phyloP scores from a whole-genome alignment of 1,284 basidiomycete species.

The Cystobasidiaceae sp. region DNA sequence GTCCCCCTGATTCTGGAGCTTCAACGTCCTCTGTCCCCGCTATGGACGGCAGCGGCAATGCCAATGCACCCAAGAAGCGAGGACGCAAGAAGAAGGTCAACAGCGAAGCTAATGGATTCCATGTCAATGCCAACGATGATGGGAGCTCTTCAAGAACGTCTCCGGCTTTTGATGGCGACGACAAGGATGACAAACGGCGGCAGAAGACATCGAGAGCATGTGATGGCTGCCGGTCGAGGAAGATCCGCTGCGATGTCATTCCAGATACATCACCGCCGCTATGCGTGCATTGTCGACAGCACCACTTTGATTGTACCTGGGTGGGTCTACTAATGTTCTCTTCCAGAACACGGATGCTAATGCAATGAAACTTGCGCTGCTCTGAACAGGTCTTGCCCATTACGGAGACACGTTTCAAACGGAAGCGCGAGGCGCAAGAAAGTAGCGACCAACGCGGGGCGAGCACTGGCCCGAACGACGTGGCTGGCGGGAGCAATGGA shows the following conservation, averaged over 20 bases:
- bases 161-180: slow-evolving; percentile 4
- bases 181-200: slow-evolving; percentile 60
- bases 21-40: too few species aligned
- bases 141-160: background rate
- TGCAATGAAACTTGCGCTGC: too few species aligned
- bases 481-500: background rate
- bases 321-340: slow-evolving; percentile 27
- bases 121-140: background rate
- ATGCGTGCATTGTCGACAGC: slow-evolving; percentile 83
- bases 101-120: background rate
- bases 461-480: too few species aligned
- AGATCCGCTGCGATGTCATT: slow-evolving; percentile 82
- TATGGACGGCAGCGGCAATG: background rate
- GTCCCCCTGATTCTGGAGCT: too few species aligned
- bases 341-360: too few species aligned
- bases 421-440: slow-evolving; percentile 74
- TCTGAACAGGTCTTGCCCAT: slow-evolving; percentile 82
- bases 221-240: slow-evolving; percentile 84
- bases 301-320: slow-evolving; percentile 82
- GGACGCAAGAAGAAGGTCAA: slow-evolving; percentile 8
- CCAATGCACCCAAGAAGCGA: slow-evolving; percentile 17
- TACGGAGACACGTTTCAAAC: slow-evolving; percentile 96
- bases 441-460: too few species aligned
- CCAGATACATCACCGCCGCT: slow-evolving; percentile 64
- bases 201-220: slow-evolving; percentile 86